phyloP scores from a whole-genome alignment of 768 basidiomycete genomes.

The Kwoniella pini region DNA sequence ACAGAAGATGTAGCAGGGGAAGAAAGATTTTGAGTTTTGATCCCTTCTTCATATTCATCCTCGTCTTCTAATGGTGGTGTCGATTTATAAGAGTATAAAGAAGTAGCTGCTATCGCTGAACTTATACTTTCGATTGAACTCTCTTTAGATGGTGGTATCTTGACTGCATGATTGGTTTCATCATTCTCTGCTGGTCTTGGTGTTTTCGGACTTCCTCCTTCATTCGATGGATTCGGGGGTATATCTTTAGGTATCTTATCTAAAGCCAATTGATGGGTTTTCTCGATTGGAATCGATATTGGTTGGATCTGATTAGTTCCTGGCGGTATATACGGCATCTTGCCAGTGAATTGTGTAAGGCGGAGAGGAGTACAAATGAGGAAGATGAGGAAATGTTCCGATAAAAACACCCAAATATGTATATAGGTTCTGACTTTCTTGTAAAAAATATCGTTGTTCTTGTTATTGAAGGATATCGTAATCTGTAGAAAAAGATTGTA shows the following conservation, averaged over 20 bases:
- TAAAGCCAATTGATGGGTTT: conserved; percentile 4
- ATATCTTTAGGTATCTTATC: not conserved
- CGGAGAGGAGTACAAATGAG: not conserved
- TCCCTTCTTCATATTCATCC: not conserved
- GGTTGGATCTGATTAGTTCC: conserved; percentile 2
- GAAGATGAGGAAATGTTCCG: not conserved
- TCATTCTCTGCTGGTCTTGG: conserved; percentile 6
- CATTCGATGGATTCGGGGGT: not conserved
- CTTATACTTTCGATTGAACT: not conserved
- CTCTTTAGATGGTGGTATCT: not conserved
- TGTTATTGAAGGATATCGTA: no score
- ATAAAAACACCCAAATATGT: no score
- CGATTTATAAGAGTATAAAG: not conserved
- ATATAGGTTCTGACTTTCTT: no score
- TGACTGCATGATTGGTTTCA: not conserved
- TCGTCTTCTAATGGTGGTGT: conserved; percentile 12
- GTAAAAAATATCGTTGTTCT: no score
- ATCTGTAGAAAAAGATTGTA: no score
- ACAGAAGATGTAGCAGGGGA: conserved; percentile 16
- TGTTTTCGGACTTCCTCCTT: conserved; percentile 8
- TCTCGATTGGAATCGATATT: conserved; percentile 8
- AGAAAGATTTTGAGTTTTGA: not conserved
- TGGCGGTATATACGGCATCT: conserved; percentile 23
- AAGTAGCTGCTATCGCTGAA: not conserved
- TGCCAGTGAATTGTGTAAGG: no score